A percentile compares a stretch with the other conserved stretches of the same genome.
These are phyloP conservation scores for Dioszegia crocea DNA, from an alignment of 768 basidiomycete species.

Conservation along the genomic window DNA sequence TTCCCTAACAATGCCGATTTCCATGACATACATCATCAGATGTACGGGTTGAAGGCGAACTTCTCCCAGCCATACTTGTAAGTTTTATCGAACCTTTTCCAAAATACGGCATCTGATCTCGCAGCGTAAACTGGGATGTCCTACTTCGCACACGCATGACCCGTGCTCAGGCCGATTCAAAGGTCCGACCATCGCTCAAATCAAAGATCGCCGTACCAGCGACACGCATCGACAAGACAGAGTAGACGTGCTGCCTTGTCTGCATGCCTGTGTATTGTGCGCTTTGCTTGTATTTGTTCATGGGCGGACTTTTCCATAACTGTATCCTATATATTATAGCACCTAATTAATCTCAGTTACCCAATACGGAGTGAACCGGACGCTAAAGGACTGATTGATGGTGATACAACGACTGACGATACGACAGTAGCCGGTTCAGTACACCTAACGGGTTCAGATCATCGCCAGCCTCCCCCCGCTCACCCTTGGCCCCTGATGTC, in stretches of 20 bases:
- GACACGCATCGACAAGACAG: slow-evolving; percentile 13
- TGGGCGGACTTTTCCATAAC: not conserved
- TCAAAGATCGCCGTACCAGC: slow-evolving; percentile 3
- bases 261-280: not conserved
- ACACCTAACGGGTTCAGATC: too few relatives aligned
- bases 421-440: too few relatives aligned
- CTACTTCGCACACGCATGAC: slow-evolving; percentile 70
- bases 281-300: slow-evolving; percentile 1
- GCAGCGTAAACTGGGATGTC: slow-evolving; percentile 75
- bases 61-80: slow-evolving; percentile 90
- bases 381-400: too few relatives aligned
- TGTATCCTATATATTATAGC: too few relatives aligned
- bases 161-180: slow-evolving; percentile 39
- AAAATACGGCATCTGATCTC: slow-evolving; percentile 2
- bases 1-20: slow-evolving; percentile 90
- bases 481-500: too few relatives aligned
- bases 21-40: slow-evolving; percentile 97
- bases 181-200: slow-evolving; percentile 14
- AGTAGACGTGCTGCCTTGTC: slow-evolving; percentile 16
- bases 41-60: slow-evolving; percentile 86
- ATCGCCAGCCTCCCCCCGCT: too few relatives aligned
- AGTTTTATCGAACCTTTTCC: too few relatives aligned
- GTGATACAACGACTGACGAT: too few relatives aligned
- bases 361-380: too few relatives aligned
- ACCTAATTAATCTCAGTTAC: too few relatives aligned